phyloP scores from a whole-genome alignment of 108 stramenopile genomes.

The Cyclotella cryptica region DNA sequence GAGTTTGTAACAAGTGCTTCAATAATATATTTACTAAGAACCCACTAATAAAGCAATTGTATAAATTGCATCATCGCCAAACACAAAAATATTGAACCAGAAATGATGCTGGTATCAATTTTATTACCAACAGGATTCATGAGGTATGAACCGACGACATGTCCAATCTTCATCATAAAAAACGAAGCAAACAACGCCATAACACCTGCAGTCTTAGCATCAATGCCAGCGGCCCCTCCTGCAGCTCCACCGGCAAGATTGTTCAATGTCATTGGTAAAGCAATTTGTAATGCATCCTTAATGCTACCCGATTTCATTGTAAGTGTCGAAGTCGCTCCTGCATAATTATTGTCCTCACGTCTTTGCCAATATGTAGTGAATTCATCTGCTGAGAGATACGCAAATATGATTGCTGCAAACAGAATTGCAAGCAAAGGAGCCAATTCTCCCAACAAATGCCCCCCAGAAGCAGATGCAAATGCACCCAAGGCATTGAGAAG shows the following conservation, averaged over 20 bases:
- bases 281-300: constrained; percentile 1
- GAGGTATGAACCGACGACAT: not conserved
- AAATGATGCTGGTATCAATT: not conserved
- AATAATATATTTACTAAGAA: no score
- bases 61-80: constrained; percentile 3
- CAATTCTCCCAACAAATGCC: not conserved
- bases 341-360: not conserved
- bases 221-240: not conserved
- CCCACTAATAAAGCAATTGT: not conserved
- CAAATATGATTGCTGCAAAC: constrained; percentile 3
- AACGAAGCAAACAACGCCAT: not conserved
- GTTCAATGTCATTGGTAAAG: constrained; percentile 10
- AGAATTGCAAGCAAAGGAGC: constrained; percentile 1
- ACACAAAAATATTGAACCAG: constrained; percentile 10
- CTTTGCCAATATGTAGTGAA: not conserved
- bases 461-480: not conserved
- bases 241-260: constrained; percentile 7
- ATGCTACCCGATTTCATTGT: constrained; percentile 1
- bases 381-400: constrained; percentile 4
- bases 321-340: not conserved
- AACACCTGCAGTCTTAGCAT: not conserved
- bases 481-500: not conserved
- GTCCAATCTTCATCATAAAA: constrained; percentile 4
- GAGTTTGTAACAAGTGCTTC: not conserved
- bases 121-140: not conserved